These are phyloP conservation scores for Yamadazyma diddensiae DNA, from an alignment of 1,139 yeast species.

Conservation along the genomic window DNA sequence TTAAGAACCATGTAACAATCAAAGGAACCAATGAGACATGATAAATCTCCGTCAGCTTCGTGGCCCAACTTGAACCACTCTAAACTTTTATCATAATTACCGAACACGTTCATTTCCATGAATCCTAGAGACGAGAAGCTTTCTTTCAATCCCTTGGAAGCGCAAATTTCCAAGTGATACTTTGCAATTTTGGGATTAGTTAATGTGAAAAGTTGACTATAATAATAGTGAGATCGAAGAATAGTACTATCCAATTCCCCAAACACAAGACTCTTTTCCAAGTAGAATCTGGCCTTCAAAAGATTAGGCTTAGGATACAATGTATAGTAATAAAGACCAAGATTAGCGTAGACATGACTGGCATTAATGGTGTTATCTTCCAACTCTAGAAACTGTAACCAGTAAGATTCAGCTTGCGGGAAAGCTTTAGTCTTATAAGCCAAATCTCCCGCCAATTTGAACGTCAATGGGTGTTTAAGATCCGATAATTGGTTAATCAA, in stretches of 20 bases:
- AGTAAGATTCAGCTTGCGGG: constrained; percentile 56
- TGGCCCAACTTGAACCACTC: constrained; percentile 87
- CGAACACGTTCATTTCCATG: constrained; percentile 66
- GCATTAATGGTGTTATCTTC: constrained; percentile 59
- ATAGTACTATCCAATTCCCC: constrained; percentile 57
- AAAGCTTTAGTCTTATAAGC: constrained; percentile 47
- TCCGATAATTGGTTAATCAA: constrained; percentile 63
- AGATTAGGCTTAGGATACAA: constrained; percentile 45
- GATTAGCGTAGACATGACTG: constrained; percentile 68
- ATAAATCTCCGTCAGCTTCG: constrained; percentile 54
- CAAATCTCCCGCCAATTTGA: constrained; percentile 72
- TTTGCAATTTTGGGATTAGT: constrained; percentile 58
- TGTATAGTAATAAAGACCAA: constrained; percentile 57
- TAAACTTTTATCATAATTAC: constrained; percentile 51
- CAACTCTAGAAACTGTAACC: constrained; percentile 53
- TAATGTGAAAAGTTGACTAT: constrained; percentile 65
- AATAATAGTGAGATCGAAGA: constrained; percentile 69
- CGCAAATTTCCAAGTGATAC: constrained; percentile 72
- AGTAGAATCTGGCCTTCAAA: constrained; percentile 49
- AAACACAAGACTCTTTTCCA: constrained; percentile 57
- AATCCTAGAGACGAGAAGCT: constrained; percentile 77
- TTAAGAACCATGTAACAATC: constrained; percentile 45
- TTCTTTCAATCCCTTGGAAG: constrained; percentile 72
- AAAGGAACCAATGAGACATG: constrained; percentile 73
- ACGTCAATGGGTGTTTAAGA: constrained; percentile 63